phyloP scores from a whole-genome alignment of 1,139 yeast species.

The Saccharomyces hybrid region DNA sequence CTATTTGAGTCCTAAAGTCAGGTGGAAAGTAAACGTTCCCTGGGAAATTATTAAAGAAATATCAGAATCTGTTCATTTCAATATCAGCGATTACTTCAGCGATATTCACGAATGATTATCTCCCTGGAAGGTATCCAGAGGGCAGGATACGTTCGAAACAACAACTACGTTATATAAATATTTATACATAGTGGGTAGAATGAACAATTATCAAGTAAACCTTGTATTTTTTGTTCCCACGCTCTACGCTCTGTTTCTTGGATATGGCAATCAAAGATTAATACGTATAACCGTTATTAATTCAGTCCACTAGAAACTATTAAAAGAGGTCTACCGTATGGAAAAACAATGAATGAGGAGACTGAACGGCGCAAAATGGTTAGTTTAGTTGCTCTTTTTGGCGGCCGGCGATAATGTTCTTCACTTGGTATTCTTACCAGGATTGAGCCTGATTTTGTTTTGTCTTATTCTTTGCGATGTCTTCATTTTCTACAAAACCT shows the following conservation, averaged over 20 bases:
- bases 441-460: slow-evolving; percentile 24
- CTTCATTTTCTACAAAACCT: slow-evolving; percentile 25
- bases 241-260: background rate
- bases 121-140: background rate
- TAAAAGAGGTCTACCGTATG: background rate
- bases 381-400: background rate
- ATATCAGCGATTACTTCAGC: slow-evolving; percentile 45
- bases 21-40: slow-evolving; percentile 60
- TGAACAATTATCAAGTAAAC: background rate
- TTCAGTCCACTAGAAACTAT: background rate
- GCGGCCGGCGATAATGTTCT: background rate
- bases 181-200: background rate
- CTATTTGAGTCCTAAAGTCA: slow-evolving; percentile 52
- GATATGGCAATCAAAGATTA: background rate
- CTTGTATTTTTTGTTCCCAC: background rate
- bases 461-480: slow-evolving; percentile 11
- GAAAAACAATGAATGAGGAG: no score
- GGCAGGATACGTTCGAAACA: background rate
- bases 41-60: slow-evolving; percentile 49
- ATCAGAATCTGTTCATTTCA: slow-evolving; percentile 48
- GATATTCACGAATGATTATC: slow-evolving; percentile 10
- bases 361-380: background rate
- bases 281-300: background rate
- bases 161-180: background rate
- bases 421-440: slow-evolving; percentile 15